Evolutionary conservation across 2,329 filamentous ascomycete genomes (phyloP).

Genomic region (Dactylellina sp.): DNA sequence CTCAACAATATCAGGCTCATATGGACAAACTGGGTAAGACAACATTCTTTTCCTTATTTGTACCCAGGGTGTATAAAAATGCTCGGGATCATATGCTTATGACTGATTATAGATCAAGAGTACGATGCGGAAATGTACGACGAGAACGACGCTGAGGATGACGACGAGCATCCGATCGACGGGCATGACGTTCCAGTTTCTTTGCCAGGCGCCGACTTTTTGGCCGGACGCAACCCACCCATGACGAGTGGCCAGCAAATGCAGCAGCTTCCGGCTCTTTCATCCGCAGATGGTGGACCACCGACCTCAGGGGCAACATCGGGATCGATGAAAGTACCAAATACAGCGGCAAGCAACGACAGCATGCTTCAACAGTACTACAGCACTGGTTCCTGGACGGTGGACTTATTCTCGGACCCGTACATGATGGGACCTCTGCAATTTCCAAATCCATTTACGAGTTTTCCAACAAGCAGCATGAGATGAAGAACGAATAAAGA

Average conservation of each 20-base stretch:
- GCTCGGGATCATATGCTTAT: not conserved
- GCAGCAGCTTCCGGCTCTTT: conserved; percentile 39
- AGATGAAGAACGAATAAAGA: conserved; percentile 27
- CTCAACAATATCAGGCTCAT: conserved; percentile 53
- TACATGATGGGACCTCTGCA: conserved; percentile 52
- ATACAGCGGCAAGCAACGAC: conserved; percentile 37
- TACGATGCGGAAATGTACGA: conserved; percentile 56
- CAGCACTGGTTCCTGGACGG: conserved; percentile 53
- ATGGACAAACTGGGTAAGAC: conserved; percentile 56
- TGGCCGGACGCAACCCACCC: conserved; percentile 27
- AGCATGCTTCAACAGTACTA: conserved; percentile 51
- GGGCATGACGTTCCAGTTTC: conserved; percentile 39
- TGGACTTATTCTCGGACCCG: conserved; percentile 53
- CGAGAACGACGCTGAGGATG: conserved; percentile 44
- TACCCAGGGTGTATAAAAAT: not conserved
- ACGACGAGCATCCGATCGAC: conserved; percentile 43
- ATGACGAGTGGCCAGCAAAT: conserved; percentile 36
- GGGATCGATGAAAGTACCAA: conserved; percentile 28
- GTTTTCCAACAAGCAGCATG: conserved; percentile 56
- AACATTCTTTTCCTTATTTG: not conserved
- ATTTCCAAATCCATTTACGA: conserved; percentile 49
- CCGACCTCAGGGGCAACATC: conserved; percentile 25
- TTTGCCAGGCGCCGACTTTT: conserved; percentile 32
- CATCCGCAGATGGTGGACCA: conserved; percentile 27
- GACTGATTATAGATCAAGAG: conserved; percentile 42